These are phyloP conservation scores for Glycine tomentella DNA, from an alignment of 306 rosid species.

Conservation along the genomic window DNA sequence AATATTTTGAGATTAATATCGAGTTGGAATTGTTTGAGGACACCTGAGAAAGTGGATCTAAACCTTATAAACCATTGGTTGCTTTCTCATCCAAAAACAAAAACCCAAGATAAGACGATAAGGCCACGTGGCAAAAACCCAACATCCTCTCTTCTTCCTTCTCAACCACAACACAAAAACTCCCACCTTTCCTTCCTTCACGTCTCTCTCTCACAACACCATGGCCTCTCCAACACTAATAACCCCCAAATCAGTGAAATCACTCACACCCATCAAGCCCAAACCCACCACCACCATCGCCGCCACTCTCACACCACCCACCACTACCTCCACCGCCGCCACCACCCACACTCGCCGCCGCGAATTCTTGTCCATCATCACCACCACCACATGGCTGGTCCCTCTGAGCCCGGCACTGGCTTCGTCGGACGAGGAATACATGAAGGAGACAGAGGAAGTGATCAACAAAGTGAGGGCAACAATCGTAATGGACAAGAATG, in stretches of 20 bases:
- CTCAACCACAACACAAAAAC: slow-evolving; percentile 39
- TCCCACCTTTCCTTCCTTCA: not conserved
- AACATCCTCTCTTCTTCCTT: slow-evolving; percentile 6
- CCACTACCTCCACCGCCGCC: slow-evolving; percentile 34
- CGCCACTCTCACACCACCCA: slow-evolving; percentile 28
- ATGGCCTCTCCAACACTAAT: slow-evolving; percentile 88
- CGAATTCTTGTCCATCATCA: slow-evolving; percentile 59
- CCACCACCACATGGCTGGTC: slow-evolving; percentile 43
- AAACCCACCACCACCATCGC: slow-evolving; percentile 40
- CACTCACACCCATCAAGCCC: slow-evolving; percentile 65
- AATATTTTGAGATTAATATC: too few relatives aligned
- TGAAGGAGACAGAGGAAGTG: slow-evolving; percentile 80
- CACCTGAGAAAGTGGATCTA: slow-evolving; percentile 43
- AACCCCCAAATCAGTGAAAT: slow-evolving; percentile 74
- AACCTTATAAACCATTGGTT: slow-evolving; percentile 59
- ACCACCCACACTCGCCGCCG: slow-evolving; percentile 65
- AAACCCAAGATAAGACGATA: slow-evolving; percentile 83
- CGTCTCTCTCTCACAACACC: slow-evolving; percentile 23
- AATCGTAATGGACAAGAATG: slow-evolving; percentile 73
- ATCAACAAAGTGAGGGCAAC: slow-evolving; percentile 77
- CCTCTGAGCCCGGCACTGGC: slow-evolving; percentile 65
- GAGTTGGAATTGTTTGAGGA: not conserved
- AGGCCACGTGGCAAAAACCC: slow-evolving; percentile 84
- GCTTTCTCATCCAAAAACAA: slow-evolving; percentile 63
- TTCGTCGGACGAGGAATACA: slow-evolving; percentile 77